Base-by-base conservation (phyloP, 352 stramenopile species). In the Phytophthora pluvialis region DNA sequence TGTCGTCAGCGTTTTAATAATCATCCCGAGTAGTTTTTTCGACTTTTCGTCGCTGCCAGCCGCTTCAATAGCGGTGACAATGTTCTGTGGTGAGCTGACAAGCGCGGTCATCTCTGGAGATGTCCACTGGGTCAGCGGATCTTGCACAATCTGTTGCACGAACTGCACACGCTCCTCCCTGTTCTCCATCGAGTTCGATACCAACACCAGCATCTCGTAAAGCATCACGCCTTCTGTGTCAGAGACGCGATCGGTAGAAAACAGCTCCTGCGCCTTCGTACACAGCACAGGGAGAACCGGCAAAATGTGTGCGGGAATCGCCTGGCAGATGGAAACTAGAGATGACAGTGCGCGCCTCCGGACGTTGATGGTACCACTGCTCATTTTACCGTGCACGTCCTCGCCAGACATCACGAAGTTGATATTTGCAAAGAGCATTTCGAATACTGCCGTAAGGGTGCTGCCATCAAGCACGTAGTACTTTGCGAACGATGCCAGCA, bases 171-270 rank as follows among this genome's bases (percentile, higher is more conserved):
- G 81, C 45, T 92, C 81, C 1, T 88, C 78, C 16, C 57, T 53
- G 29, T 77, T 91, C 31, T 78, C 66, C 75, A 94, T 88, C 31
- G 86, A 94, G 53, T 90, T 91, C 2, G 86, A 91, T 8, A 94
- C 86, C 12, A 94, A 49, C 36, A 94, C 82, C 6, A 94, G 66
- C 78, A 94, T 92, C 40, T 94, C 86, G 36, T 94, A 94, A 8
- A 94, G 67, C 57, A 94, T 72, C 3, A 94, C 82, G 28, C 80
- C 80, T 65, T 94, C 86, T 0, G 81, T 86, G 16, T 94, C 86
- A 12, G 89, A 74, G n/a, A 94, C 86, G 16, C 72, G 73, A 72
- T 90, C 83, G 0, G 66, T 63, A 32, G 80, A 78, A 58, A 94
- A 94, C n/a, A 94, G 55, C 47, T 89, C 75, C 35, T 90, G 75